phyloP scores from a whole-genome alignment of 2,329 filamentous ascomycete genomes.

The Helminthosporium solani region DNA sequence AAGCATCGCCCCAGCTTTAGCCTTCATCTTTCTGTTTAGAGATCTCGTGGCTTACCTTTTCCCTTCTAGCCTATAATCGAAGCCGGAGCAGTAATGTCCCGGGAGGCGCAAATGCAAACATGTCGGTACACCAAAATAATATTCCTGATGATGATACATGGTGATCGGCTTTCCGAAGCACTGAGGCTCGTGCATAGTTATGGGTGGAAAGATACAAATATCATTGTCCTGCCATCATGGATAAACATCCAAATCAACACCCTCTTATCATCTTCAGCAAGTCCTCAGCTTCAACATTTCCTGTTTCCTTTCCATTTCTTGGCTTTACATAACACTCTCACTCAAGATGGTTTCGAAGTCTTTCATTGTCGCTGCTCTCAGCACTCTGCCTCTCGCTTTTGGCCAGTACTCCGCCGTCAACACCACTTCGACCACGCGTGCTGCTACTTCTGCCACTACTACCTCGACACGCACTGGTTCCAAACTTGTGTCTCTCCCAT shows the following conservation, averaged over 20 bases:
- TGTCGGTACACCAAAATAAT: slow-evolving; percentile 7
- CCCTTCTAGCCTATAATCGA: slow-evolving; percentile 1
- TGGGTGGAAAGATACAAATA: slow-evolving; percentile 12
- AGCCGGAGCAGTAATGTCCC: slow-evolving; percentile 13
- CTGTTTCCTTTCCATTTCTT: slow-evolving; percentile 3
- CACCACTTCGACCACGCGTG: not conserved
- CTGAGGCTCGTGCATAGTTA: not conserved
- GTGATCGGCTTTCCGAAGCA: not conserved
- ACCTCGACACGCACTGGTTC: not conserved
- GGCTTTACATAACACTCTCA: slow-evolving; percentile 1
- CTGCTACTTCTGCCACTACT: not conserved
- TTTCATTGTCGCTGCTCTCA: slow-evolving; percentile 16
- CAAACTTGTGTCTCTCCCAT: not conserved
- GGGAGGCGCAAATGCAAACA: slow-evolving; percentile 13
- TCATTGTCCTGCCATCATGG: not conserved
- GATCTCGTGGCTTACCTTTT: slow-evolving; percentile 7
- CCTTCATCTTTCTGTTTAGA: not conserved
- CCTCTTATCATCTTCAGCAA: not conserved
- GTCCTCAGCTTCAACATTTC: slow-evolving; percentile 1
- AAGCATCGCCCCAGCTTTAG: not conserved
- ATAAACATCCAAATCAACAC: slow-evolving; percentile 4
- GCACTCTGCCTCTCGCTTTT: slow-evolving; percentile 16
- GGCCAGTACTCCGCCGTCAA: slow-evolving; percentile 11
- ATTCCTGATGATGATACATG: slow-evolving; percentile 7
- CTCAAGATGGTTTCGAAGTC: slow-evolving; percentile 18